phyloP scores from a whole-genome alignment of 2,329 filamentous ascomycete species.

The Paracorniculantispora psalliotae region DNA sequence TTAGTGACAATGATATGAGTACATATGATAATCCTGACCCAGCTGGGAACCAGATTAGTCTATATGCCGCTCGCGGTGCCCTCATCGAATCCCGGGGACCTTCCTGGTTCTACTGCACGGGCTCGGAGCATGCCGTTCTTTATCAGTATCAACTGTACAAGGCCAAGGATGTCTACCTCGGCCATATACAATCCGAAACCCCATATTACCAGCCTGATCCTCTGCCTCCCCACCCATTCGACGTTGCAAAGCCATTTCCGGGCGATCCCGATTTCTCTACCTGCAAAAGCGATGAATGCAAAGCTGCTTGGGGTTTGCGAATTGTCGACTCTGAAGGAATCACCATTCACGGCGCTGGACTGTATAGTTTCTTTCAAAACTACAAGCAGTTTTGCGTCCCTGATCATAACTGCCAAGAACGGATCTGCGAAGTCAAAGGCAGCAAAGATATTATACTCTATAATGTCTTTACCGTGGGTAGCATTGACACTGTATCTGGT shows the following conservation, averaged over 20 bases:
- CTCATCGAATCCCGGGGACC: slow-evolving; percentile 26
- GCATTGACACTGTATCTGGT: too few relatives aligned
- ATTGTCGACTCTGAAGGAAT: slow-evolving; percentile 44
- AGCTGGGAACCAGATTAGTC: slow-evolving; percentile 23
- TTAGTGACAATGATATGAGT: too few relatives aligned
- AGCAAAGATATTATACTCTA: too few relatives aligned
- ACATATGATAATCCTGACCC: too few relatives aligned
- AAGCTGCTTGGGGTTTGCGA: slow-evolving; percentile 45
- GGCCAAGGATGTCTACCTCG: slow-evolving; percentile 45
- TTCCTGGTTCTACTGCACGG: slow-evolving; percentile 44
- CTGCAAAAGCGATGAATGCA: slow-evolving; percentile 26
- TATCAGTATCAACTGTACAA: slow-evolving; percentile 48
- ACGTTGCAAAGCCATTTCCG: slow-evolving; percentile 35
- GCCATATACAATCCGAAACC: slow-evolving; percentile 50
- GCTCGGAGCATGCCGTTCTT: slow-evolving; percentile 45
- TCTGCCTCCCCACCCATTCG: too few relatives aligned
- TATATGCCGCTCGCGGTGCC: slow-evolving; percentile 33
- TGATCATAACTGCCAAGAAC: slow-evolving; percentile 42
- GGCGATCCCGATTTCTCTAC: slow-evolving; percentile 14
- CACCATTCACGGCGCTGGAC: slow-evolving; percentile 46
- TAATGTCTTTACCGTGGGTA: too few relatives aligned
- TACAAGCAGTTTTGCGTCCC: slow-evolving; percentile 46
- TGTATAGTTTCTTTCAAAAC: slow-evolving; percentile 57
- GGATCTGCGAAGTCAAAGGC: slow-evolving; percentile 9
- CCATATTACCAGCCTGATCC: slow-evolving; percentile 53